A percentile compares a stretch with the other conserved stretches of the same genome.
Conservation (phyloP, 352 stramenopile genomes). For the Detonula confervacea region DNA sequence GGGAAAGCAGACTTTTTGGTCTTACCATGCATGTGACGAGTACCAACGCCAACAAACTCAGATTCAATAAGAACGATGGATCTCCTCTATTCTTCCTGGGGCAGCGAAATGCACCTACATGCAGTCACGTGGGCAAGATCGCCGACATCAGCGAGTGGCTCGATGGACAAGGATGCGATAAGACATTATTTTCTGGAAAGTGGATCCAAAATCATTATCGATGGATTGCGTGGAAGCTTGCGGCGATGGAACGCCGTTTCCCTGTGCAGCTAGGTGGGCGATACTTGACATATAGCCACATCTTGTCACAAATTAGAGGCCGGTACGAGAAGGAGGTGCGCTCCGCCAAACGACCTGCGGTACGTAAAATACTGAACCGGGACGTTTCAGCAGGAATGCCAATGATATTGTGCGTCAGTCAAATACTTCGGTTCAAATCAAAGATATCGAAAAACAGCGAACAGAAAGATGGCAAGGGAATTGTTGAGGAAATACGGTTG, state of each 20-base stretch:
- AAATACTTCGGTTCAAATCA: conserved; percentile 62
- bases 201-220: conserved; percentile 86
- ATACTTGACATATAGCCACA: conserved; percentile 78
- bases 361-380: conserved; percentile 87
- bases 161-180: conserved; percentile 60
- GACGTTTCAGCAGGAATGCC: conserved; percentile 74
- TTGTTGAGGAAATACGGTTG: conserved; percentile 46
- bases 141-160: conserved; percentile 59
- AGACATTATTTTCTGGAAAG: conserved; percentile 49
- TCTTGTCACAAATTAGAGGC: conserved; percentile 76
- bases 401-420: conserved; percentile 85
- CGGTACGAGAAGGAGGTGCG: conserved; percentile 84
- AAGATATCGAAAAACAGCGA: conserved; percentile 30
- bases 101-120: conserved; percentile 30
- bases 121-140: conserved; percentile 48
- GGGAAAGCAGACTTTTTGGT: too few relatives aligned
- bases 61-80: conserved; percentile 56
- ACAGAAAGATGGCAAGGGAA: conserved; percentile 9
- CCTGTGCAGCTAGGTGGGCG: conserved; percentile 57
- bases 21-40: conserved; percentile 51
- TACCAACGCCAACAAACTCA: conserved; percentile 66
- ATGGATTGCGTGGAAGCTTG: conserved; percentile 88
- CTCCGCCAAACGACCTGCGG: conserved; percentile 62
- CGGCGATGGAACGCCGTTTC: conserved; percentile 84
- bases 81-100: conserved; percentile 51